These are phyloP conservation scores for Aureobasidium leucospermi DNA, from an alignment of 2,329 filamentous ascomycete species.

Conservation along the genomic window DNA sequence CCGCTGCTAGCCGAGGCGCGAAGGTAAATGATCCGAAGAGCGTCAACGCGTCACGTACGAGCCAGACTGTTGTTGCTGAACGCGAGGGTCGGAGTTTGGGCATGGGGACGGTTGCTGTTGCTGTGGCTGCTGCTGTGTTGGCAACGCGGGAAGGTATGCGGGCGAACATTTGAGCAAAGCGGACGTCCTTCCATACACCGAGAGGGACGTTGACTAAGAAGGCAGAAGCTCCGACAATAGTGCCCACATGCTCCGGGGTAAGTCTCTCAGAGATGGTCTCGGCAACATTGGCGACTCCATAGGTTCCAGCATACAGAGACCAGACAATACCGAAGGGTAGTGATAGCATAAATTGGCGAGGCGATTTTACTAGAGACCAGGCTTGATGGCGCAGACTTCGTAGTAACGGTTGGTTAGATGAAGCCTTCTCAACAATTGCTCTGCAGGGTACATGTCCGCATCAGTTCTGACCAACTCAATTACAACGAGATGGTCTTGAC, in stretches of 20 bases:
- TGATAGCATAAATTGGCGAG: constrained; percentile 22
- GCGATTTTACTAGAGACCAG: constrained; percentile 21
- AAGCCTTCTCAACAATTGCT: constrained; percentile 24
- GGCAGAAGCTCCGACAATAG: constrained; percentile 23
- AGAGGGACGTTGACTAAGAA: constrained; percentile 24
- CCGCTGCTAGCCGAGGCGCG: constrained; percentile 21
- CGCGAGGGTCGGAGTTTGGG: constrained; percentile 8
- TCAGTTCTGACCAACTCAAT: background rate
- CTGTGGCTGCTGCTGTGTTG: background rate
- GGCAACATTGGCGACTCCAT: constrained; percentile 23
- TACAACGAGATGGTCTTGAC: background rate
- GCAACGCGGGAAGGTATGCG: constrained; percentile 3
- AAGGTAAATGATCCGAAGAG: constrained; percentile 27
- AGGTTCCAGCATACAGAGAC: constrained; percentile 26
- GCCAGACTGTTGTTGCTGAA: constrained; percentile 23
- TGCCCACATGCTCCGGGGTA: constrained; percentile 16
- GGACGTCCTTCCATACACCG: constrained; percentile 26
- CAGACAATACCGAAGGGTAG: constrained; percentile 26
- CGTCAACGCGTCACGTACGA: constrained; percentile 26
- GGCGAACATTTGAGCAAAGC: constrained; percentile 25
- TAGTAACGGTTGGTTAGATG: constrained; percentile 18
- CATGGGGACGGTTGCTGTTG: constrained; percentile 10
- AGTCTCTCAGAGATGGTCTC: constrained; percentile 19
- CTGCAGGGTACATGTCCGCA: background rate
- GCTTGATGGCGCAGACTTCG: constrained; percentile 20